phyloP scores from a whole-genome alignment of 768 basidiomycete genomes.

The Suillus fuscotomentosus region DNA sequence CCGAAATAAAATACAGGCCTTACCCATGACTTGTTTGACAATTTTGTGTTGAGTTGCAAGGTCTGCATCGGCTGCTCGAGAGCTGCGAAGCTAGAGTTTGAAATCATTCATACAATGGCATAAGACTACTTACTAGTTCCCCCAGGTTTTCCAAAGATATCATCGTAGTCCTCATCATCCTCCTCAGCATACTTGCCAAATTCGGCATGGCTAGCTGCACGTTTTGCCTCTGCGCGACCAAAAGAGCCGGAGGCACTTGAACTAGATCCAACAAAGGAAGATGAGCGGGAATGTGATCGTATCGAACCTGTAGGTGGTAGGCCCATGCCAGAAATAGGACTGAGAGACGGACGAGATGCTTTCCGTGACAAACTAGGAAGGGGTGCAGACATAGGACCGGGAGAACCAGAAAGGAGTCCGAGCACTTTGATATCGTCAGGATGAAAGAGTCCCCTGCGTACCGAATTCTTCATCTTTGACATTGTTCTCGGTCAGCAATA shows the following conservation, averaged over 20 bases:
- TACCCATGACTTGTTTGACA: constrained; percentile 93
- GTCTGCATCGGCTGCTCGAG: constrained; percentile 66
- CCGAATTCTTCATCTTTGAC: constrained; percentile 63
- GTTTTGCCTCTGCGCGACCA: constrained; percentile 62
- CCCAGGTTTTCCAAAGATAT: constrained; percentile 83
- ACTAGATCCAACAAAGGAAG: constrained; percentile 48
- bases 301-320: constrained; percentile 23
- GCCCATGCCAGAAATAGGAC: constrained; percentile 36
- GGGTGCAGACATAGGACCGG: constrained; percentile 68
- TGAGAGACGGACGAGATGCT: constrained; percentile 52
- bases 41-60: constrained; percentile 78
- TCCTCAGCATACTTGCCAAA: constrained; percentile 87
- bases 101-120: constrained; percentile 2
- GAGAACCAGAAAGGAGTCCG: constrained; percentile 47
- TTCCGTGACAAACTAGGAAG: constrained; percentile 55
- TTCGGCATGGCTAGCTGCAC: constrained; percentile 55
- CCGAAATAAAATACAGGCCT: constrained; percentile 11
- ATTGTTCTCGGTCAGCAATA: neutral
- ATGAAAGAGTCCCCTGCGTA: constrained; percentile 77
- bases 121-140: constrained; percentile 53
- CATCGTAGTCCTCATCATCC: constrained; percentile 92
- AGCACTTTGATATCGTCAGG: constrained; percentile 86
- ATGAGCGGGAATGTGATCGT: constrained; percentile 55
- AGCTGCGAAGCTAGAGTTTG: constrained; percentile 33
- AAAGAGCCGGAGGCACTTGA: constrained; percentile 50